Evolutionary conservation across 805 yeast species (phyloP).

Genomic region (Yueomyces sinensis): DNA sequence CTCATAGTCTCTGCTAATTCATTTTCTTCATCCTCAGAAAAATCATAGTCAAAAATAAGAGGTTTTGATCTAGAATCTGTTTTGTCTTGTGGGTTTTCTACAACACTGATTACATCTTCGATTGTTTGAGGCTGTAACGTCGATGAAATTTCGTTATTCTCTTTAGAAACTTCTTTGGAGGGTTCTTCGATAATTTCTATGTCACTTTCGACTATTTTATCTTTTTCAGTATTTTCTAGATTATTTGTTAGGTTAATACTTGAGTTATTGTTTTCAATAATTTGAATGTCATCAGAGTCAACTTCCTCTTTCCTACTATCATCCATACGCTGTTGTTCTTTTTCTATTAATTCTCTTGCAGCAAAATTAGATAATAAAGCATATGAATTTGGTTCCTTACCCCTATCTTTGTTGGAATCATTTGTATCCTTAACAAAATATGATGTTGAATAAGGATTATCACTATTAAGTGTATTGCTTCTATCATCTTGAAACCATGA

Average conservation of each 20-base stretch:
- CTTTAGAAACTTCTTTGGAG: not conserved
- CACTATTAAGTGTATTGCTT: not conserved
- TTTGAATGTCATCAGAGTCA: not conserved
- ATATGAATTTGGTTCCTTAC: constrained; percentile 2
- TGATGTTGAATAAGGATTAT: constrained; percentile 10
- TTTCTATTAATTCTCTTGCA: constrained; percentile 2
- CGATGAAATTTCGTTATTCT: not conserved
- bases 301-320: not conserved
- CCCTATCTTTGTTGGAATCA: constrained; percentile 2
- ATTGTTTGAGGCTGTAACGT: too few species aligned
- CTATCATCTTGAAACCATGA: constrained; percentile 17
- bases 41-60: constrained; percentile 41
- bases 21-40: constrained; percentile 68
- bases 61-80: constrained; percentile 1
- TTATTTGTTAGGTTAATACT: too few species aligned
- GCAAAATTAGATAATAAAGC: constrained; percentile 10
- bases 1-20: constrained; percentile 46
- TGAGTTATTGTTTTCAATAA: not conserved
- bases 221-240: too few species aligned
- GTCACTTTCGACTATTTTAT: too few species aligned
- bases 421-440: constrained; percentile 13
- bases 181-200: too few species aligned
- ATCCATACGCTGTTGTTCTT: too few species aligned
- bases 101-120: too few species aligned
- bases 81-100: too few species aligned